Conservation (phyloP, 768 basidiomycete genomes). For the Hygrophorus russula region DNA sequence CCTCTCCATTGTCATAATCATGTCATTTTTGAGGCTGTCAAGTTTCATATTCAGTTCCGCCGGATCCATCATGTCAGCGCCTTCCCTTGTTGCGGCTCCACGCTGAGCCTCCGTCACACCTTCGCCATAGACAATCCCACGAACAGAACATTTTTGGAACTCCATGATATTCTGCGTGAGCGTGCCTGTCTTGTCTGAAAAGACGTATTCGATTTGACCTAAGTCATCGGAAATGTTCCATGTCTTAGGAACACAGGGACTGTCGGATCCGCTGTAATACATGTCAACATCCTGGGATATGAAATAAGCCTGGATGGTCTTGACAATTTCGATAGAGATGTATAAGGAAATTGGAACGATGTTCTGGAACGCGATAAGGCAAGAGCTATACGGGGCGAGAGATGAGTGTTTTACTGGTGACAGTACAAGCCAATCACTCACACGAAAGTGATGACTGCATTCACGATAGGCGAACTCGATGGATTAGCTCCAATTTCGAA, state of each 20-base stretch:
- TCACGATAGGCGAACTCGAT: constrained; percentile 48
- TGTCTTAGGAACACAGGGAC: constrained; percentile 87
- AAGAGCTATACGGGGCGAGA: constrained; percentile 45
- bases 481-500: constrained; percentile 64
- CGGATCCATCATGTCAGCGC: constrained; percentile 55
- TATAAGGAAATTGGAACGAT: constrained; percentile 93
- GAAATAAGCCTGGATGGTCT: constrained; percentile 95
- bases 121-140: constrained; percentile 82
- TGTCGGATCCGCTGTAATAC: constrained; percentile 84
- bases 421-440: constrained; percentile 30
- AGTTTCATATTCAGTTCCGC: constrained; percentile 64
- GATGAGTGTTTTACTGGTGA: constrained; percentile 3
- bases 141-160: constrained; percentile 90
- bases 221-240: constrained; percentile 99
- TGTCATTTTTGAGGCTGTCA: constrained; percentile 52
- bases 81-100: constrained; percentile 80
- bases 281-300: constrained; percentile 94
- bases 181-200: constrained; percentile 91
- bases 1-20: constrained; percentile 66
- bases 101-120: constrained; percentile 93
- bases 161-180: constrained; percentile 99
- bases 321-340: constrained; percentile 97
- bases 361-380: constrained; percentile 94
- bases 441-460: constrained; percentile 86
- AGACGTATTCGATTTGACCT: constrained; percentile 91